phyloP scores from a whole-genome alignment of 2,329 filamentous ascomycete genomes.

The Fusarium miscanthi region DNA sequence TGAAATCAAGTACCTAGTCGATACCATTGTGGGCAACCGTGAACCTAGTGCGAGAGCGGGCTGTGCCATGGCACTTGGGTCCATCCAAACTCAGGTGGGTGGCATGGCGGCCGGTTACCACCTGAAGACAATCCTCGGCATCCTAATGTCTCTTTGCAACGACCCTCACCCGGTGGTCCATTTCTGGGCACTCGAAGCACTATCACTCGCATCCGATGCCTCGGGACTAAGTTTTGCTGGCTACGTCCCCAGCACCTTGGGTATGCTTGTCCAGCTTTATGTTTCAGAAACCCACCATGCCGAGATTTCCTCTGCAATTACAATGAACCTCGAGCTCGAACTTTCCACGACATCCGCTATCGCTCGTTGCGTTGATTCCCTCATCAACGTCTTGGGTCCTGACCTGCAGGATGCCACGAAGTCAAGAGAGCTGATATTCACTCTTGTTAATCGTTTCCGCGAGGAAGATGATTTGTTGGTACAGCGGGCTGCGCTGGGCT shows the following conservation, averaged over 20 bases:
- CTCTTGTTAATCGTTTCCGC: slow-evolving; percentile 84
- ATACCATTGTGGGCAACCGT: slow-evolving; percentile 92
- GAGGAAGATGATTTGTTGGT: slow-evolving; percentile 77
- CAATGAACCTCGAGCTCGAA: slow-evolving; percentile 91
- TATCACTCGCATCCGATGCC: slow-evolving; percentile 88
- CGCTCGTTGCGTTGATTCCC: slow-evolving; percentile 89
- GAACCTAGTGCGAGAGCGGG: slow-evolving; percentile 94
- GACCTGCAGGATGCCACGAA: slow-evolving; percentile 94
- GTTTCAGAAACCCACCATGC: slow-evolving; percentile 90
- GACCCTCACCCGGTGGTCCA: slow-evolving; percentile 96
- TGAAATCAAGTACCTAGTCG: slow-evolving; percentile 91
- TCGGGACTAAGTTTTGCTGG: slow-evolving; percentile 91
- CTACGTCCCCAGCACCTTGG: slow-evolving; percentile 89
- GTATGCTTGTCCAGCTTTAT: slow-evolving; percentile 94
- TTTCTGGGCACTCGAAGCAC: slow-evolving; percentile 92
- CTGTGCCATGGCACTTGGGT: slow-evolving; percentile 91
- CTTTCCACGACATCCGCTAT: slow-evolving; percentile 85
- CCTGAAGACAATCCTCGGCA: slow-evolving; percentile 95
- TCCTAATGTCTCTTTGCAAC: slow-evolving; percentile 96
- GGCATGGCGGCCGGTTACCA: slow-evolving; percentile 98
- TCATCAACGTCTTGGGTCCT: slow-evolving; percentile 95
- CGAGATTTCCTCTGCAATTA: slow-evolving; percentile 81
- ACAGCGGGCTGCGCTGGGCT: slow-evolving; percentile 81
- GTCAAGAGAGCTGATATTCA: slow-evolving; percentile 91
- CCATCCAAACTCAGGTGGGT: slow-evolving; percentile 93